Percentiles rank a stretch among this genome's conserved stretches.
Conservation (phyloP, 306 rosid genomes). For the Crotalaria pallida region DNA sequence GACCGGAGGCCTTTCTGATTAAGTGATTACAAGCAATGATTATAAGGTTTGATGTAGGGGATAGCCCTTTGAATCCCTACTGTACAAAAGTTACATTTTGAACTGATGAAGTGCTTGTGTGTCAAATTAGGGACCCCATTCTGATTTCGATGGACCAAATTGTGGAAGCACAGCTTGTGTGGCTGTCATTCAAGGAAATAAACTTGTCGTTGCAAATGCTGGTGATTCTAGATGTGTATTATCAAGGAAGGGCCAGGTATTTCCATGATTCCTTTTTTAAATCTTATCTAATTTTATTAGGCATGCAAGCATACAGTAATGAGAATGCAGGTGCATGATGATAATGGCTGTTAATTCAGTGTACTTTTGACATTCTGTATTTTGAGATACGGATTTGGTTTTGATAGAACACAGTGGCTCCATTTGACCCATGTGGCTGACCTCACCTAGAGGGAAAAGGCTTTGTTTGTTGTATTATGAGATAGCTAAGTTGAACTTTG, state of each 20-base stretch:
- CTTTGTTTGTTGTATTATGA: neutral
- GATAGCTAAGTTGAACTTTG: constrained; percentile 1
- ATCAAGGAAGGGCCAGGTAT: constrained; percentile 94
- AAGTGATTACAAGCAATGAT: neutral
- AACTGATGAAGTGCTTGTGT: constrained; percentile 25
- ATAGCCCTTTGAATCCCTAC: neutral
- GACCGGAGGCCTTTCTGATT: constrained; percentile 13
- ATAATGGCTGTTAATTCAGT: constrained; percentile 6
- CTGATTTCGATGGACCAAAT: constrained; percentile 82
- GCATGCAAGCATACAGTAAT: neutral
- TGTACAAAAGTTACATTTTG: constrained; percentile 10
- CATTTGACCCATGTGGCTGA: neutral
- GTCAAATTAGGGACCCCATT: constrained; percentile 85
- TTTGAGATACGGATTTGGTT: neutral
- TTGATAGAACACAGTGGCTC: neutral
- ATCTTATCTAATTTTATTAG: neutral
- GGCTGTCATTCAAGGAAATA: constrained; percentile 57
- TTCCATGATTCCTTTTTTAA: neutral
- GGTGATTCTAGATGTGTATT: constrained; percentile 95
- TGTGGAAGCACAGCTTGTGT: constrained; percentile 96
- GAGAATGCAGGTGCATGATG: constrained; percentile 11
- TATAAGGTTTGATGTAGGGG: constrained; percentile 1
- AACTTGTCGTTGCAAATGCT: constrained; percentile 87
- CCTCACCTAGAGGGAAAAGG: neutral
- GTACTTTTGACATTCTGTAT: neutral